Evolutionary conservation across 495 filamentous ascomycete genomes (phyloP), one percentile per base, ranked within the genome.

Genomic region (Penicillium fimorum): DNA sequence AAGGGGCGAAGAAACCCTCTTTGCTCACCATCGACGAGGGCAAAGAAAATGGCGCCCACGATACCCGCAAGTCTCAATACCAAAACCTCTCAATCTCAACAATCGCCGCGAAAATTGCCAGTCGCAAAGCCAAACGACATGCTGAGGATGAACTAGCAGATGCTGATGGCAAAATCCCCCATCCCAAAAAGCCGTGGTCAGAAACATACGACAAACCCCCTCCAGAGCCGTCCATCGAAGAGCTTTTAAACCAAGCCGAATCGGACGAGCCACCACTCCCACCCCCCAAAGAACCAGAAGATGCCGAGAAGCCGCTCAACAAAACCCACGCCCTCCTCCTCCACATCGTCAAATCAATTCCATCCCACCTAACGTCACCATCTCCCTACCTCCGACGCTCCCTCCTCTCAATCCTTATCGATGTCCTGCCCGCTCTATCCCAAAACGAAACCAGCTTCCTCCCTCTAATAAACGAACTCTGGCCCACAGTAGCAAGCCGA

Each of bases 401-500:
- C 3, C 80, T 97, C 1, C 82, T 96, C 44, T 78, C 79, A 35
- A 86, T 97, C 8, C 79, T 96, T 30, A 70, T 79, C 20, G 87
- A 85, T 4, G 83, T 88, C 9, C 76, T 85, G 11, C 83, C 86
- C 0, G 78, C 85, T 4, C 80, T 97, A 3, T 82, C 87, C 2
- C 75, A 79, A 0, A 84, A 94, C 62, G 87, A 95, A 65, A 83
- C 89, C 47, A 83, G 82, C 12, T 96, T 96, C 66, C 77, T 98
- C 1, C 94, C 94, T 0, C 77, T 97, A 3, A 85, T 97, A 45
- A 91, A 96, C 67, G 88, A 89, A 4, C 72, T 97, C 24, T 98
- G 92, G 91, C 90, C 92, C 0, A 83, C 90, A 5, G 74, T 96
- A 10, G 71, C 89, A 1, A 70, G 81, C 5, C 80, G 90, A 33